Evolutionary conservation across 805 yeast genomes (phyloP).

Genomic region (Candida alai): DNA sequence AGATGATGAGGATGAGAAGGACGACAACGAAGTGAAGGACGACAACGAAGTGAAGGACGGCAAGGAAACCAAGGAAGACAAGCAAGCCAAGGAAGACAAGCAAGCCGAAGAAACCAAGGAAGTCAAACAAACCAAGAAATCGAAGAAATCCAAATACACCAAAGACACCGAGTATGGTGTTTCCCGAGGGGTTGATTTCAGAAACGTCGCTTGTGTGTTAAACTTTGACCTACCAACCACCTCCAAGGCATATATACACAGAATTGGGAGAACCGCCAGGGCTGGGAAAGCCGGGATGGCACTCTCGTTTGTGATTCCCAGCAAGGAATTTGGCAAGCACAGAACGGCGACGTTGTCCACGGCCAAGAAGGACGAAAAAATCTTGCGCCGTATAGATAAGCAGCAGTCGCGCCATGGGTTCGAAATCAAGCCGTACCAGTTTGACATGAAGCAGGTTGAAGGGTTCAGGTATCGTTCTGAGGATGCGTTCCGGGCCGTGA

Average conservation of each 20-base stretch:
- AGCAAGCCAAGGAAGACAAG: constrained; percentile 43
- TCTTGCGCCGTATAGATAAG: constrained; percentile 67
- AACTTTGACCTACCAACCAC: constrained; percentile 92
- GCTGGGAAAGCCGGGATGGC: constrained; percentile 96
- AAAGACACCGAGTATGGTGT: constrained; percentile 85
- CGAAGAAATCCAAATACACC: constrained; percentile 27
- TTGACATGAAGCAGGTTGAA: constrained; percentile 88
- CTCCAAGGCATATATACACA: constrained; percentile 84
- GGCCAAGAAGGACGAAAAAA: constrained; percentile 83
- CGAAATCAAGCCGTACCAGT: constrained; percentile 81
- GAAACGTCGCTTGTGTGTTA: constrained; percentile 92
- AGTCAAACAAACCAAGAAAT: constrained; percentile 31
- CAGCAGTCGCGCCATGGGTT: constrained; percentile 73
- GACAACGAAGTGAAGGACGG: constrained; percentile 14
- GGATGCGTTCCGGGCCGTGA: constrained; percentile 94
- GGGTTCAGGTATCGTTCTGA: constrained; percentile 95
- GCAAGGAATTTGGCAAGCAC: constrained; percentile 83
- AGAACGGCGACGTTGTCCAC: constrained; percentile 68
- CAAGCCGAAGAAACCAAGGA: constrained; percentile 14
- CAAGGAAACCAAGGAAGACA: constrained; percentile 17
- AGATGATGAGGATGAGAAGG: constrained; percentile 46
- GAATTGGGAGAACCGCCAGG: constrained; percentile 96
- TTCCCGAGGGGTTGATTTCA: constrained; percentile 94
- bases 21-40: constrained; percentile 17
- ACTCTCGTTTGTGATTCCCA: constrained; percentile 83